Conservation (phyloP, 2,329 filamentous ascomycete genomes). For the Diaporthe sp. region DNA sequence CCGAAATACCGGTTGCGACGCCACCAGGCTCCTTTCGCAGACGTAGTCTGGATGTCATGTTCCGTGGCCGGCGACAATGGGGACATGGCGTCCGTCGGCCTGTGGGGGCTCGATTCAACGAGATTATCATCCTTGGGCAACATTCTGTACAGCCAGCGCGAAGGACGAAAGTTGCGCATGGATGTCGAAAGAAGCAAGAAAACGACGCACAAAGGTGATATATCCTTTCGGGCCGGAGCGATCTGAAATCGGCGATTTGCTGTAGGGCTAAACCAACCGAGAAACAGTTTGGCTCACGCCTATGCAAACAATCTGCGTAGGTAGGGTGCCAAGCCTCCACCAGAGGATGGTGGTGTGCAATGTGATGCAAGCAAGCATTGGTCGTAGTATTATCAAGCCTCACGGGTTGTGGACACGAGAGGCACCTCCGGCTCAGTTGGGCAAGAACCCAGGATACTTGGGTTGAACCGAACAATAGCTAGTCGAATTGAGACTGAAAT, state of each 20-base stretch:
- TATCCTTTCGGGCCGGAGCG: neutral
- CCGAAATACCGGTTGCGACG: neutral
- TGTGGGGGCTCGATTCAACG: neutral
- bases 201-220: neutral
- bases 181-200: neutral
- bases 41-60: neutral
- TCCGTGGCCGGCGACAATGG: neutral
- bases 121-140: neutral
- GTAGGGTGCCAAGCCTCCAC: neutral
- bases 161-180: neutral
- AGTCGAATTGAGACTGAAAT: neutral
- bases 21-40: neutral
- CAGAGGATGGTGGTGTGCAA: neutral
- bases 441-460: neutral
- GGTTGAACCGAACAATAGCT: neutral
- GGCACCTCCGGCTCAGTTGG: neutral
- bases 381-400: neutral
- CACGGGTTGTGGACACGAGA: neutral
- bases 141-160: neutral
- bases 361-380: neutral
- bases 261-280: neutral
- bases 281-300: neutral
- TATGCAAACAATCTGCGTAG: neutral
- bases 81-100: neutral
- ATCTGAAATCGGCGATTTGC: neutral